These are phyloP conservation scores for Thamnidium elegans DNA, from an alignment of 192 early-diverging fungal genomes.

Conservation along the genomic window DNA sequence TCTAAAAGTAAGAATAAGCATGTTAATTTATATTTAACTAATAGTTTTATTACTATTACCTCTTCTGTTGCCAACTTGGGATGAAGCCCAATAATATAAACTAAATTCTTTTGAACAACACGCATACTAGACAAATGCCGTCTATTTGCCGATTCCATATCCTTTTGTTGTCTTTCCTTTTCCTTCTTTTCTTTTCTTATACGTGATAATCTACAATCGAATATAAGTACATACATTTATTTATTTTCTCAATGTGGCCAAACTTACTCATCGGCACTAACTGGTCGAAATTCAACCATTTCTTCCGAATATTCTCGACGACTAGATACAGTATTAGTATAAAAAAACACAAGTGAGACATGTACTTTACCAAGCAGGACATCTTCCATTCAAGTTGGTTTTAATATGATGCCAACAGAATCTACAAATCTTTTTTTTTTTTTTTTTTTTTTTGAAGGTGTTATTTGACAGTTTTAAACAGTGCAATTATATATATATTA, in stretches of 20 bases:
- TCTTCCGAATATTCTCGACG: conserved; percentile 90
- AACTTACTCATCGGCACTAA: conserved; percentile 81
- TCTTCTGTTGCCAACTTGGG: conserved; percentile 86
- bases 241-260: neutral
- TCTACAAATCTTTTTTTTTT: conserved; percentile 86
- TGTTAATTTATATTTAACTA: conserved; percentile 49
- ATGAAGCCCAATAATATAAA: conserved; percentile 94
- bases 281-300: conserved; percentile 79
- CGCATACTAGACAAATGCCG: conserved; percentile 83
- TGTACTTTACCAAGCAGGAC: conserved; percentile 76
- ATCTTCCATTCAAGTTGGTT: conserved; percentile 84
- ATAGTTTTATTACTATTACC: conserved; percentile 45
- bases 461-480: neutral
- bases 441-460: neutral
- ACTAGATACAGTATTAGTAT: conserved; percentile 32
- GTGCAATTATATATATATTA: neutral
- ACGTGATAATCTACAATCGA: conserved; percentile 45
- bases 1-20: conserved; percentile 39
- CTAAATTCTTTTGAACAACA: conserved; percentile 96
- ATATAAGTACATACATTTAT: neutral
- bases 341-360: neutral
- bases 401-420: conserved; percentile 99
- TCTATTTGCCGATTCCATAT: conserved; percentile 76
- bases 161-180: conserved; percentile 89
- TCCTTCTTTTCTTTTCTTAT: conserved; percentile 76